Conservation (phyloP, 2,329 filamentous ascomycete genomes). For the Dactylellina drechsleri region DNA sequence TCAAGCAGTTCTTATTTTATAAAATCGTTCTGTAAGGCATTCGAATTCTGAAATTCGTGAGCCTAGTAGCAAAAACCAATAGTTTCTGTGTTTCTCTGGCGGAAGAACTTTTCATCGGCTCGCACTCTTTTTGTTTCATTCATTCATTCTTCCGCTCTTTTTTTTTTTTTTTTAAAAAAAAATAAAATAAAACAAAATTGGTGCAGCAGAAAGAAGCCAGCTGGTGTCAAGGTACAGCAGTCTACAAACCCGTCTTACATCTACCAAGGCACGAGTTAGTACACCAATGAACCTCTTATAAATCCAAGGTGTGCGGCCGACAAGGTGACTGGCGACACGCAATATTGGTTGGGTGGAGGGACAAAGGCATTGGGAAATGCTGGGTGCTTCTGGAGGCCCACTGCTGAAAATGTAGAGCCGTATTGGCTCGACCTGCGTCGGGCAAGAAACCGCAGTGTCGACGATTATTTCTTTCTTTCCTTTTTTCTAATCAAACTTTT, state of each 20-base stretch:
- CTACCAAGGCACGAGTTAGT: constrained; percentile 14
- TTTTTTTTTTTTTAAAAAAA: neutral
- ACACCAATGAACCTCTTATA: constrained; percentile 19
- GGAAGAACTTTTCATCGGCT: too few relatives aligned
- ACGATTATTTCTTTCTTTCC: constrained; percentile 26
- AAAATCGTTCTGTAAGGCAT: constrained; percentile 28
- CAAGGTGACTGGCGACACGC: constrained; percentile 37
- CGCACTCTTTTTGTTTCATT: constrained; percentile 1
- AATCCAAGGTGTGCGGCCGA: constrained; percentile 30
- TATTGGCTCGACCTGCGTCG: constrained; percentile 45
- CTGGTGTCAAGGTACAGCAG: constrained; percentile 37
- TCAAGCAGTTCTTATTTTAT: neutral
- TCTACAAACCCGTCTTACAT: constrained; percentile 40
- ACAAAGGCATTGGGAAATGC: constrained; percentile 1
- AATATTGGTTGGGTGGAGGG: constrained; percentile 46
- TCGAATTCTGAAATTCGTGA: constrained; percentile 43
- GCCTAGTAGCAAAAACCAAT: constrained; percentile 1
- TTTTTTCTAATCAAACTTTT: constrained; percentile 2
- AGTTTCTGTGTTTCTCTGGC: too few relatives aligned
- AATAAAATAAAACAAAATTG: constrained; percentile 14
- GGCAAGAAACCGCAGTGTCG: constrained; percentile 35
- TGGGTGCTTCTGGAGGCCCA: constrained; percentile 3
- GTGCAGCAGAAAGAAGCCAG: constrained; percentile 29
- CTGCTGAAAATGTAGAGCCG: constrained; percentile 42
- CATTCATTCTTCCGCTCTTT: constrained; percentile 13